phyloP scores from a whole-genome alignment of 106 monocot genomes.

The Alisma plantagoaquatica region DNA sequence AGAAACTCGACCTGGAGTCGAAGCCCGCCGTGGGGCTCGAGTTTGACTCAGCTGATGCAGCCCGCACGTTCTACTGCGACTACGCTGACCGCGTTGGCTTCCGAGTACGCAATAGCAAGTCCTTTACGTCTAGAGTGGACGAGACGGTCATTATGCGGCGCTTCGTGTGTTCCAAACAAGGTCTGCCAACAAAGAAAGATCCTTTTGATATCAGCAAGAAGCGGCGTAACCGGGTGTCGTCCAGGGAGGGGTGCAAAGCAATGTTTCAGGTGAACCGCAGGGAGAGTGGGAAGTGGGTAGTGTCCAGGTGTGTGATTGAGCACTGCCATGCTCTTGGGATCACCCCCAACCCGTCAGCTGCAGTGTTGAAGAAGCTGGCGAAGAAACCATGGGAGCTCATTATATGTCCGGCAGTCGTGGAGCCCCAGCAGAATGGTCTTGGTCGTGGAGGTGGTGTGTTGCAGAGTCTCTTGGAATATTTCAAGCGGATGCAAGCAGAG shows the following conservation, averaged over 20 bases:
- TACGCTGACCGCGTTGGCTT: slow-evolving; percentile 62
- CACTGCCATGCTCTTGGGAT: slow-evolving; percentile 61
- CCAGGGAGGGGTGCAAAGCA: slow-evolving; percentile 83
- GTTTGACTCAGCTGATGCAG: slow-evolving; percentile 61
- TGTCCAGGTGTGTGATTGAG: slow-evolving; percentile 46
- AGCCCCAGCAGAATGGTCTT: slow-evolving; percentile 38
- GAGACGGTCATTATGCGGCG: slow-evolving; percentile 80
- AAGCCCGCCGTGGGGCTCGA: slow-evolving; percentile 53
- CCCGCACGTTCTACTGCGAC: slow-evolving; percentile 48
- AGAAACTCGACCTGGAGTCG: slow-evolving; percentile 2
- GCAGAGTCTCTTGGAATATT: slow-evolving; percentile 81
- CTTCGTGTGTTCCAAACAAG: slow-evolving; percentile 82
- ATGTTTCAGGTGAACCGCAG: slow-evolving; percentile 88
- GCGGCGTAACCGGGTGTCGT: slow-evolving; percentile 60
- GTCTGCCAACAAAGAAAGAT: slow-evolving; percentile 63
- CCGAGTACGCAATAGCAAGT: slow-evolving; percentile 72
- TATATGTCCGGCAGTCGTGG: neutral
- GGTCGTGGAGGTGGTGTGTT: slow-evolving; percentile 77
- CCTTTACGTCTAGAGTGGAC: slow-evolving; percentile 65
- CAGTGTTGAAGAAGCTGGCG: slow-evolving; percentile 30
- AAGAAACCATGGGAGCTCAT: slow-evolving; percentile 80
- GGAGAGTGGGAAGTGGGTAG: slow-evolving; percentile 49
- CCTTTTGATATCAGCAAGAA: slow-evolving; percentile 65
- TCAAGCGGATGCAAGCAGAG: slow-evolving; percentile 87
- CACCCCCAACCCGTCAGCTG: slow-evolving; percentile 13